Evolutionary conservation across 1,284 basidiomycete genomes (phyloP), one percentile per base, ranked within the genome.

Genomic region (Entoloma clypeatum): DNA sequence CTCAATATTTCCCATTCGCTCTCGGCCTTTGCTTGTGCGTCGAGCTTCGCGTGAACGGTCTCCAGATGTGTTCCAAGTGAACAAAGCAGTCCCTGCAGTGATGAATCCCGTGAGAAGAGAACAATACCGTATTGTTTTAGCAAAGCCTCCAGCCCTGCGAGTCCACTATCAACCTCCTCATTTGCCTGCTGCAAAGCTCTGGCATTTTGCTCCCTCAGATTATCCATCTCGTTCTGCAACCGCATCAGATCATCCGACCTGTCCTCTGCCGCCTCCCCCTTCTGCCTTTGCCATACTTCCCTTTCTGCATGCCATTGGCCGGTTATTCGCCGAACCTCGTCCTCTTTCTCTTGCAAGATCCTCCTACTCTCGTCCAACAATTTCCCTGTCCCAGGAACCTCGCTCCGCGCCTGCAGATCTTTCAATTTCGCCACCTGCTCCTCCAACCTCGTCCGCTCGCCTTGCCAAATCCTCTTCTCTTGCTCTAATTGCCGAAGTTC

Each of bases 51-150:
- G 25, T 74, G 67, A 8, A 85, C 56, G n/a, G 62, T 67, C 31
- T 72, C 69, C 18, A 87, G 47, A 60, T 87, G 80, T 34, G 66
- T 56, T 3, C 64, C 68, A 25, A 86, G 62, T 3, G 79, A 72
- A 3, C 63, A 54, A 25, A 79, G 57, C 1, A 81, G 59, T 28
- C 68, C 72, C 38, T 67, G 63, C n/a, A 82, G 50, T 7, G 79
- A 72, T 11, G 66, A 49, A 41, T 81, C 74, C 36, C 68, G 62
- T 8, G 76, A 68, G 34, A 69, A 68, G 16, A 75, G 55, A n/a
- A 67, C 64, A 48, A 86, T 71, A 14, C 67, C 68, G 48, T 83
- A 73, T 17, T 67, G 64, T 45, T 72, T 71, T 45, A 81, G 67
- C 43, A 86, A 55, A 2, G 52, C 57, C 38, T 68, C 67, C 25